These are phyloP conservation scores for Dactylella cylindrospora DNA, from an alignment of 2,329 filamentous ascomycete genomes.

Conservation along the genomic window DNA sequence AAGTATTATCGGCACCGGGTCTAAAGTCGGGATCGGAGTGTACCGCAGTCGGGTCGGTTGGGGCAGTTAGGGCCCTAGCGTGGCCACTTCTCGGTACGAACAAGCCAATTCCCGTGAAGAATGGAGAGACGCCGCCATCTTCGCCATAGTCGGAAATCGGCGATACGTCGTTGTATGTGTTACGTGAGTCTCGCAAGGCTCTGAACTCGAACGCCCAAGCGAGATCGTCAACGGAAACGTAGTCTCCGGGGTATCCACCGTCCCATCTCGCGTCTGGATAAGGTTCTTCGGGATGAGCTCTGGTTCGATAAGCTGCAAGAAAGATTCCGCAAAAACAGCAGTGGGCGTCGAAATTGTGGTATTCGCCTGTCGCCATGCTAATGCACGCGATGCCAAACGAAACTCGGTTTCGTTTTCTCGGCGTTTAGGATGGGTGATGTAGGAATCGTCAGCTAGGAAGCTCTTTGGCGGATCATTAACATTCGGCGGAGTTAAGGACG, in stretches of 20 bases:
- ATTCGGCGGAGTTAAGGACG: no score
- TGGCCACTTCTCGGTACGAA: slow-evolving; percentile 33
- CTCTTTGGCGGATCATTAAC: no score
- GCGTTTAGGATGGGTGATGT: no score
- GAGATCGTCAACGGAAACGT: slow-evolving; percentile 35
- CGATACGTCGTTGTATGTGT: slow-evolving; percentile 29
- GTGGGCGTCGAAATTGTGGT: slow-evolving; percentile 41
- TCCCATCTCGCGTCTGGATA: slow-evolving; percentile 43
- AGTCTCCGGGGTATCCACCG: slow-evolving; percentile 39
- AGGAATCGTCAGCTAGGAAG: no score
- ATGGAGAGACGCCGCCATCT: slow-evolving; percentile 27
- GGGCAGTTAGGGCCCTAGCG: slow-evolving; percentile 33
- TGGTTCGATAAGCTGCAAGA: slow-evolving; percentile 36
- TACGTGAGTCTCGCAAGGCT: slow-evolving; percentile 40
- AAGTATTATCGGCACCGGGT: slow-evolving; percentile 30
- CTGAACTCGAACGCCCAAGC: slow-evolving; percentile 43
- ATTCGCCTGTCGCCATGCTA: slow-evolving; percentile 32
- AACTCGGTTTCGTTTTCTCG: no score
- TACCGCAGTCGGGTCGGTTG: slow-evolving; percentile 24
- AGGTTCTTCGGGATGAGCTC: slow-evolving; percentile 28
- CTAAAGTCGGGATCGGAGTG: slow-evolving; percentile 32
- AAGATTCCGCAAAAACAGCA: slow-evolving; percentile 43
- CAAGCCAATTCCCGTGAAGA: slow-evolving; percentile 39
- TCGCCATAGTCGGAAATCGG: slow-evolving; percentile 22
- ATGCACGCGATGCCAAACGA: slow-evolving; percentile 25